Percentiles rank a stretch among this genome's conserved stretches.
Evolutionary conservation across 352 stramenopile genomes (phyloP).

Genomic region (Phytophthora idaei): DNA sequence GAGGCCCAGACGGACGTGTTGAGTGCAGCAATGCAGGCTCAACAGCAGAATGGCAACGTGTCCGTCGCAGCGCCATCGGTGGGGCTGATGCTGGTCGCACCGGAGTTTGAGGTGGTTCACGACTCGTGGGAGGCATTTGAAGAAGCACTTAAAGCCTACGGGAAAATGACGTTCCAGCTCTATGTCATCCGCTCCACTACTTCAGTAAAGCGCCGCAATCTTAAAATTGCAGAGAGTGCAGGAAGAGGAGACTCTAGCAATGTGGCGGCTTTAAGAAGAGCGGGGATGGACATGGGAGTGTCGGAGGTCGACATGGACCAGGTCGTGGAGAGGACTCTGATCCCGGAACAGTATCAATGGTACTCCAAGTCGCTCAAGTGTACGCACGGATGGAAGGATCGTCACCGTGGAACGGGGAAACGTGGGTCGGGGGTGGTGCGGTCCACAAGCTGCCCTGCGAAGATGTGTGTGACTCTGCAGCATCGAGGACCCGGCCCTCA

Average conservation of each 20-base stretch:
- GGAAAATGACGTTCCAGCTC: conserved; percentile 67
- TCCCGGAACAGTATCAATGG: conserved; percentile 69
- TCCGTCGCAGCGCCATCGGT: neutral
- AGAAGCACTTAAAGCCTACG: conserved; percentile 58
- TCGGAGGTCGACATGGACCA: conserved; percentile 1
- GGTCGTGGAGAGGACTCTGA: conserved; percentile 44
- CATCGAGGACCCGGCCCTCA: conserved; percentile 41
- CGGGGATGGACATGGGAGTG: conserved; percentile 8
- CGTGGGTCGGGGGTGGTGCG: conserved; percentile 62
- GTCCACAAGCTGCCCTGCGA: conserved; percentile 71
- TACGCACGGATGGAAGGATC: conserved; percentile 81
- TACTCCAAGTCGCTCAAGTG: conserved; percentile 88
- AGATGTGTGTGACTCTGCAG: conserved; percentile 83
- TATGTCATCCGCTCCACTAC: conserved; percentile 84
- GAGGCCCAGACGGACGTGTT: conserved; percentile 6
- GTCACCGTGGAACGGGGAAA: conserved; percentile 68
- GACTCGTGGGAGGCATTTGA: conserved; percentile 76
- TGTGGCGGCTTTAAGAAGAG: conserved; percentile 1
- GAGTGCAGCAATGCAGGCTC: conserved; percentile 1
- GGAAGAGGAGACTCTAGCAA: conserved; percentile 18
- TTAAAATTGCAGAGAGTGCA: conserved; percentile 64
- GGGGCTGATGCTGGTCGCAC: conserved; percentile 41
- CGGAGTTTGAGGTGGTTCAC: conserved; percentile 54
- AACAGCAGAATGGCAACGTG: conserved; percentile 2
- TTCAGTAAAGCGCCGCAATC: conserved; percentile 71